Evolutionary conservation across 495 filamentous ascomycete genomes (phyloP), one percentile per base, ranked within the genome.

Genomic region (Beverwykella pulmonaria): DNA sequence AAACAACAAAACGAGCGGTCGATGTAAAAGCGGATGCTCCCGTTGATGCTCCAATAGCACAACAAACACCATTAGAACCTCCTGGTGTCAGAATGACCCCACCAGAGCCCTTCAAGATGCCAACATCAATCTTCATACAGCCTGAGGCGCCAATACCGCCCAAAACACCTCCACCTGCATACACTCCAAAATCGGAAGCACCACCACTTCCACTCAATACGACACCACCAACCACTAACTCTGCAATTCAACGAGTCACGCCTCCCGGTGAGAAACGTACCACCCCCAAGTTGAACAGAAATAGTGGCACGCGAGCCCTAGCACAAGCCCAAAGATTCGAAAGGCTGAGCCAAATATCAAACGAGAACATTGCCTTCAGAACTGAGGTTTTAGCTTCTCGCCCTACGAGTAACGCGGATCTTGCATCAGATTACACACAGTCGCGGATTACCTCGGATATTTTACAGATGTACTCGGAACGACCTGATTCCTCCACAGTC

Each of bases 311-410:
- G 1, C 46, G 52, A 57, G 50, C 64, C 7, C 22, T 67, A 30
- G 64, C 64, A 36, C 57, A 67, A 61, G 64, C 64, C 2, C 64
- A 67, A 27, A 67, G 54, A 58, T 67, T 67, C 23, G 64, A 67
- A 34, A 46, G 27, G 9, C 17, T 61, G 56, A 27, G 26, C 30
- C 64, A 57, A 49, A 61, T n/a, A 34, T 53, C 58, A 9, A 34
- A 29, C 36, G 32, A 27, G 17, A 44, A 61, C 23, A 19, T 23
- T 0, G 14, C 36, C 15, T 44, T 47, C 15, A 62, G 29, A 20
- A 23, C 39, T 30, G 39, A 23, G n/a, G 30, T 1, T 1, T 30
- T 14, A 1, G n/a, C 41, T 1, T 26, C 34, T 4, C 50, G 50
- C 12, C 59, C 46, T 19, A 12, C 48, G 1, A 63, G 61, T 22